phyloP scores from a whole-genome alignment of 805 yeast genomes.

The Schwanniomyces occidentalis region DNA sequence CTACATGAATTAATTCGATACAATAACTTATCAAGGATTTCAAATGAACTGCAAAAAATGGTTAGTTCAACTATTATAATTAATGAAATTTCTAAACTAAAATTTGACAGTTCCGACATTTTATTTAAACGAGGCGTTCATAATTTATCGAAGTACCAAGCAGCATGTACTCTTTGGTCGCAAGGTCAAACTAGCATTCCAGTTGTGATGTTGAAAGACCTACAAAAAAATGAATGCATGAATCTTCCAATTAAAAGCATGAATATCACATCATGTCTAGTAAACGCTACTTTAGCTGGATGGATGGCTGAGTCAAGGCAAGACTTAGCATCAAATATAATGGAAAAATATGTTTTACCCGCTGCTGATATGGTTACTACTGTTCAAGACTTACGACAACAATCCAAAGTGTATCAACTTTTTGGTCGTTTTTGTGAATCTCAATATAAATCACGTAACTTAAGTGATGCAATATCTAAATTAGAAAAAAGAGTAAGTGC shows the following conservation, averaged over 20 bases:
- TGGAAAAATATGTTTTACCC: conserved; percentile 55
- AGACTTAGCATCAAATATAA: conserved; percentile 60
- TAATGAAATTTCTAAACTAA: conserved; percentile 32
- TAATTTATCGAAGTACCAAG: conserved; percentile 39
- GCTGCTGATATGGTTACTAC: conserved; percentile 24
- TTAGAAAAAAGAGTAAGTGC: conserved; percentile 39
- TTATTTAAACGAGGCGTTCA: conserved; percentile 12
- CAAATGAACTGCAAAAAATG: conserved; percentile 47
- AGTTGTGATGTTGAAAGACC: conserved; percentile 48
- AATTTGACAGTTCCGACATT: conserved; percentile 11
- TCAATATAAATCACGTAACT: conserved; percentile 50
- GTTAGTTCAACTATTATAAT: conserved; percentile 50
- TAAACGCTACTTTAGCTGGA: conserved; percentile 49
- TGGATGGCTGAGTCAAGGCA: conserved; percentile 76
- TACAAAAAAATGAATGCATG: conserved; percentile 11
- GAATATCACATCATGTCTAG: conserved; percentile 20
- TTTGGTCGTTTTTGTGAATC: conserved; percentile 75
- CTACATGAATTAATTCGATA: conserved; percentile 43
- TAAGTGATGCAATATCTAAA: conserved; percentile 45
- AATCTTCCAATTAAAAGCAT: conserved; percentile 16
- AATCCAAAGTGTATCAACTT: conserved; percentile 52
- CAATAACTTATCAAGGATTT: conserved; percentile 39
- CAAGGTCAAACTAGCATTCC: conserved; percentile 59
- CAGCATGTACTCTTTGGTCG: conserved; percentile 67
- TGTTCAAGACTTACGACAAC: conserved; percentile 18